A percentile compares a stretch with the other conserved stretches of the same genome.
Evolutionary conservation across 2,329 filamentous ascomycete genomes (phyloP).

Genomic region (Penicillium sclerotiorum): DNA sequence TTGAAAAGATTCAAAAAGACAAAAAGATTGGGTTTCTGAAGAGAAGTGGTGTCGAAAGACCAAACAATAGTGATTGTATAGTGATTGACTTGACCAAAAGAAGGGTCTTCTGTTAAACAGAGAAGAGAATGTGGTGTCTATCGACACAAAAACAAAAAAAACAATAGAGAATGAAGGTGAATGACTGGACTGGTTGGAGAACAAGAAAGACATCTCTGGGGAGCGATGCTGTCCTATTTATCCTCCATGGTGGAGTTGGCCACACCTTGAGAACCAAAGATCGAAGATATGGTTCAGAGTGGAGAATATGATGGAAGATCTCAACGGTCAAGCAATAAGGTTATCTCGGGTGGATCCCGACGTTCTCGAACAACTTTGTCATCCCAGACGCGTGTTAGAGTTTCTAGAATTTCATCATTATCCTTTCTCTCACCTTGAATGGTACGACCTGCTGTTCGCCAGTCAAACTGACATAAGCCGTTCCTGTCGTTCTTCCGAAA

Average conservation of each 20-base stretch:
- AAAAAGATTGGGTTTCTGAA: slow-evolving; percentile 2
- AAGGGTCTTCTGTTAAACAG: slow-evolving; percentile 8
- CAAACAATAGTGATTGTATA: slow-evolving; percentile 15
- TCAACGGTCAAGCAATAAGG: slow-evolving; percentile 9
- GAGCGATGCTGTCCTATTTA: slow-evolving; percentile 11
- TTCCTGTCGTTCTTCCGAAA: background rate
- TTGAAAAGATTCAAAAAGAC: slow-evolving; percentile 10
- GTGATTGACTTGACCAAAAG: slow-evolving; percentile 7
- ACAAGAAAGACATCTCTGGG: background rate
- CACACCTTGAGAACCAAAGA: background rate
- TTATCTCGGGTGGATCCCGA: slow-evolving; percentile 2
- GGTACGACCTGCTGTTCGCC: slow-evolving; percentile 4
- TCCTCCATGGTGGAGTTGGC: slow-evolving; percentile 5
- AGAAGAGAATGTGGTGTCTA: slow-evolving; percentile 8
- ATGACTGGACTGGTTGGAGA: slow-evolving; percentile 17
- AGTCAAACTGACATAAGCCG: slow-evolving; percentile 3
- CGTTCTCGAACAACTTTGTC: slow-evolving; percentile 9
- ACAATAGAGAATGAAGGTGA: slow-evolving; percentile 3
- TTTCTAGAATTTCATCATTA: background rate
- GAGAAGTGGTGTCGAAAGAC: slow-evolving; percentile 9
- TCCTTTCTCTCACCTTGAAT: background rate
- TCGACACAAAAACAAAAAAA: slow-evolving; percentile 5
- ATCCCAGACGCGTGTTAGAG: slow-evolving; percentile 1
- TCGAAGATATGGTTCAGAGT: background rate
- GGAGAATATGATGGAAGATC: background rate